Base-by-base conservation (phyloP, 306 rosid genomes). In the Echinosophora koreensis region DNA sequence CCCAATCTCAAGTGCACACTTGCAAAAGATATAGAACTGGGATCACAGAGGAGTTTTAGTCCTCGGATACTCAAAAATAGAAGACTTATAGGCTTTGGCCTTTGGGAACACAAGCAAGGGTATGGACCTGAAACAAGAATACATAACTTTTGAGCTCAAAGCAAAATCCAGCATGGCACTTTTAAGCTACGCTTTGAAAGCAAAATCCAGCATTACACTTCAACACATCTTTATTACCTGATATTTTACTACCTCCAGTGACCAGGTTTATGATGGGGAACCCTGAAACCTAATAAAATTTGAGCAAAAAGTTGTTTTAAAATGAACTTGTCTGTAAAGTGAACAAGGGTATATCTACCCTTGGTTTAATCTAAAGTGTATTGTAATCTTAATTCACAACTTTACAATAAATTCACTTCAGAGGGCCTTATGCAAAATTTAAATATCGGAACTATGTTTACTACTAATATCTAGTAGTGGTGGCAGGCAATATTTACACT, bases 41-140 rank as follows among this genome's bases (percentile, higher is more conserved):
- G 66, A 65, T 69, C 68, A 64, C 8, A 37, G 42, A 80, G 65
- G 34, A 69, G 68, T 13, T 16, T 54, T 57, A 17, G 51, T 78
- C 55, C 4, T 41, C 8, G 12, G 15, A 67, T 13, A 28, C 56
- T 13, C 17, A 37, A 56, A 56, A 78, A 39, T 41, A 50, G 32
- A 49, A 71, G 58, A 27, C 15, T 46, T 60, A 51, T 38, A 74
- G 66, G 38, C 74, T 65, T 73, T 78, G 69, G 65, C 38, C 69
- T 65, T 47, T 57, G 70, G 55, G 16, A 56, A 42, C 17, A 57
- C 41, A 73, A 39, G 71, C 47, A 44, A 50, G 42, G 38, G 27
- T 51, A 52, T 74, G 67, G 71, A 71, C 70, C 78, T 59, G 83
- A 81, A 73, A 78, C 69, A 0, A 69, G 42, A 70, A 79, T 41